A percentile compares a stretch with the other conserved stretches of the same genome.
These are phyloP conservation scores for Colletotrichum sp. DNA, from an alignment of 2,329 filamentous ascomycete genomes.

Conservation along the genomic window DNA sequence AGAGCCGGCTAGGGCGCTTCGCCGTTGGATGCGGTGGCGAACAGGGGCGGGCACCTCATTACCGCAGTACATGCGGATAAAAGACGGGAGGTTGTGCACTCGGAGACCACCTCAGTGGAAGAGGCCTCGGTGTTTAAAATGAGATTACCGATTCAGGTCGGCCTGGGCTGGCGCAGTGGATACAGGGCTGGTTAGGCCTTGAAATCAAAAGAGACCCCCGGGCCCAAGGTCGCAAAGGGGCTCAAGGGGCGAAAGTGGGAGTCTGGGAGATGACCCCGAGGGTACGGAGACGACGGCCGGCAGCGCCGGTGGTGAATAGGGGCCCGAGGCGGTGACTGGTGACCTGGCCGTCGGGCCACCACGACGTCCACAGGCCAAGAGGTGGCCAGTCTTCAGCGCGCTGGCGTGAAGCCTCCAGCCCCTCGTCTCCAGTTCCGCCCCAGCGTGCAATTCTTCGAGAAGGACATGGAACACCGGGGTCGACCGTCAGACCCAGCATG, in stretches of 20 bases:
- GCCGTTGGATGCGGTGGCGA: background rate
- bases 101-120: background rate
- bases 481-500: background rate
- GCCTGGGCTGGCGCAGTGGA: constrained; percentile 13
- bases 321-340: constrained; percentile 4
- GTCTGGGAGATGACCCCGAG: constrained; percentile 11
- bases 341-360: constrained; percentile 2
- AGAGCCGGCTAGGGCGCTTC: constrained; percentile 4
- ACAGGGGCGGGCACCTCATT: background rate
- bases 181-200: constrained; percentile 2
- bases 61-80: background rate
- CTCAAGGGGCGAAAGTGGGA: constrained; percentile 14
- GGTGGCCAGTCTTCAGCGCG: background rate
- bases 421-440: background rate
- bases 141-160: constrained; percentile 18
- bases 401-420: background rate
- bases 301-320: constrained; percentile 15
- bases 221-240: background rate
- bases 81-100: background rate
- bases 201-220: background rate
- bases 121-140: background rate
- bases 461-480: constrained; percentile 5
- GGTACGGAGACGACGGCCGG: constrained; percentile 7
- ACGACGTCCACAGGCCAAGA: background rate
- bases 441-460: constrained; percentile 12